Conservation (phyloP, 2,329 filamentous ascomycete genomes). For the Cordyceps fumosorosea region DNA sequence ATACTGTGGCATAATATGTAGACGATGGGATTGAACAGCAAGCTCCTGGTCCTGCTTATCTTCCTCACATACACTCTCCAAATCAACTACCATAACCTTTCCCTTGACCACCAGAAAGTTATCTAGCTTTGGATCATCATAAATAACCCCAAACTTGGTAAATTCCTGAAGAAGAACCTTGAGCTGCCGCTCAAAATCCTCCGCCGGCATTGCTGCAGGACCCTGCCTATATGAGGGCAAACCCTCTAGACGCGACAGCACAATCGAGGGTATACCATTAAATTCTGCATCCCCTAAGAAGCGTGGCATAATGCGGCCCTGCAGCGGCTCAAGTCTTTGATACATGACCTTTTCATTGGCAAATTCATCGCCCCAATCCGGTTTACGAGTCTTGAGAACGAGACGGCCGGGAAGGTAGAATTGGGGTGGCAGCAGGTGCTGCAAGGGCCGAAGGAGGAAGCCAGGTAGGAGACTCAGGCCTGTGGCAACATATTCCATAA, state of each 20-base stretch:
- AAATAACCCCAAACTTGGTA: background rate
- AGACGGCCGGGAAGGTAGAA: background rate
- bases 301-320: background rate
- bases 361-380: background rate
- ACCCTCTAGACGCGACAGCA: background rate
- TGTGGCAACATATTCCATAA: background rate
- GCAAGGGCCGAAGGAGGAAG: background rate
- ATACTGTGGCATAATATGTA: background rate
- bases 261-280: background rate
- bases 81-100: background rate
- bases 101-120: background rate
- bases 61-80: background rate
- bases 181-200: background rate
- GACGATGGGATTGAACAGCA: background rate
- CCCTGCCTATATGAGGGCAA: background rate
- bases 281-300: background rate
- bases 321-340: background rate
- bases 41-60: background rate
- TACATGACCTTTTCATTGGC: background rate
- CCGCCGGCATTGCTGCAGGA: background rate
- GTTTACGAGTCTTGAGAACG: background rate
- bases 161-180: background rate
- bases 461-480: background rate
- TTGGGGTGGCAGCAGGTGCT: background rate
- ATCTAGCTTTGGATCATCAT: background rate